Base-by-base conservation (phyloP, 1,284 basidiomycete genomes). In the Ceratobasidium theobromae region DNA sequence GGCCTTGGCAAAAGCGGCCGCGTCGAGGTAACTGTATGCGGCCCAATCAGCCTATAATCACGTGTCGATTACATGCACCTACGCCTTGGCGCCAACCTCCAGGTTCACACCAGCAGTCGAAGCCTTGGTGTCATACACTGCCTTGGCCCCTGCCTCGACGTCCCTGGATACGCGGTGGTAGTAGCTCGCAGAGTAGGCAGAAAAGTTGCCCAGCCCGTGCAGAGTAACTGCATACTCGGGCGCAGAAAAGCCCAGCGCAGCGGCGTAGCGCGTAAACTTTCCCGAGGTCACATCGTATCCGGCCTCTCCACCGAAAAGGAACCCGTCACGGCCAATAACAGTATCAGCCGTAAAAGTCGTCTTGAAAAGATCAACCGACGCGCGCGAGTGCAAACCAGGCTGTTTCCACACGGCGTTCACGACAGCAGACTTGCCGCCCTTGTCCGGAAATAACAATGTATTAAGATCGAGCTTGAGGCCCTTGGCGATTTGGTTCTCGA, bases 141-240 rank as follows among this genome's bases (percentile, higher is more conserved):
- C 94, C 85, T 95, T 95, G 73, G 95, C 96, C 77, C 95, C 95
- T 71, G 95, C 97, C 83, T 99, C 96, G 69, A 98, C 94, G 76
- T 98, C 95, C 73, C 80, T 77, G 78, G 84, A 91, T 76, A 99
- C 95, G 73, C 91, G 91, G 87, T 99, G 97, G 85, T 98, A 99
- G 86, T 98, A 99, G 79, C 90, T 93, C 72, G 96, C 97, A 69
- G 90, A 85, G 84, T 95, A 98, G 75, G 89, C 89, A 75, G 89
- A 91, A 77, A 98, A 80, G 86, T 98, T 98, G 82, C 93, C 90
- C 75, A 98, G 86, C 71, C 89, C 94, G 80, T 98, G 95, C 69
- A 98, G 74, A 73, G 96, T 95, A 77, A 98, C 86, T 71, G 95
- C 93, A 81, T 98, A 99, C 78, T 98, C 93, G 57, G 95, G 93